Base-by-base conservation (phyloP, 306 rosid genomes). In the Acacia confusa region DNA sequence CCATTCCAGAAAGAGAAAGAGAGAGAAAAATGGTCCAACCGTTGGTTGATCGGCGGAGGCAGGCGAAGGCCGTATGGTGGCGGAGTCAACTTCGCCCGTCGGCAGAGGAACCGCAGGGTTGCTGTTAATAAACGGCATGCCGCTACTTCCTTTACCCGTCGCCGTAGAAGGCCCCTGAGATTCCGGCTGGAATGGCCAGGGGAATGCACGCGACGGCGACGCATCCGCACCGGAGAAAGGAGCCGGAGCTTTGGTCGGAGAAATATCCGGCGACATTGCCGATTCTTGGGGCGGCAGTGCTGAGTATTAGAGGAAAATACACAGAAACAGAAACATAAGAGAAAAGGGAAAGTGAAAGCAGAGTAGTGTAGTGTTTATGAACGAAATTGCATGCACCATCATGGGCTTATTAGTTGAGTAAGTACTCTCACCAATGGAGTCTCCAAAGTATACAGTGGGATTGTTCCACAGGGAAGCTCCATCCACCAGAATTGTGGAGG, bases 41-140 rank as follows among this genome's bases (percentile, higher is more conserved):
- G 89, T 84, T 81, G 78, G 72, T 70, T 72, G 84, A 77, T 87
- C 76, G 65, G 82, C 80, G 45, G 99, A 95, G 72, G 90, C 88
- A 9, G 92, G 86, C 8, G 88, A 0, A 41, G 99, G 98, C 36
- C 92, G 87, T 36, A 95, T 90, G 13, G 99, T 95, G 24, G 97
- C 93, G 67, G 98, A 93, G 82, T 95, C 99, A 6, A 93, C 97
- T 87, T 90, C 99, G 43, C 92, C 98, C 11, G 98, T 93, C 9
- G 99, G 99, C 36, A 93, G 82, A 81, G 99, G 98, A 79, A 89
- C 96, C 20, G 99, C 99, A 65, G 99, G 99, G 65, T 95, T 95
- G 75, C 99, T 95, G 86, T 95, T 93, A 57, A 95, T 95, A 53
- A 95, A 95, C 12, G 99, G 94, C 82, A 92, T 83, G 40, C 89